A percentile compares a stretch with the other conserved stretches of the same genome.
Evolutionary conservation across 164 flowering plant species (phyloP).

Genomic region (Annona cherimola): DNA sequence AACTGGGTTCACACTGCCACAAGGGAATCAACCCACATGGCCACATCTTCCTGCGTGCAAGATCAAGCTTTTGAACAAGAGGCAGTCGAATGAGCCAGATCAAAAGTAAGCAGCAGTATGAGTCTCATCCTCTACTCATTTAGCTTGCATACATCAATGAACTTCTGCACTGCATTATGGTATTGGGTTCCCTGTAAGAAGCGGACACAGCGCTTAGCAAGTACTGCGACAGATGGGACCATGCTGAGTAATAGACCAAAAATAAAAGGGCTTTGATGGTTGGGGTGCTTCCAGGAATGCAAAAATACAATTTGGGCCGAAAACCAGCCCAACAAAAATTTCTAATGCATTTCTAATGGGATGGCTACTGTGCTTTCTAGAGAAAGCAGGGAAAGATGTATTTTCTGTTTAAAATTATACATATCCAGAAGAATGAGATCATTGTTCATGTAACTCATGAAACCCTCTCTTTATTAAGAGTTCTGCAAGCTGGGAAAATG

Average conservation of each 20-base stretch:
- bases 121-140: conserved; percentile 22
- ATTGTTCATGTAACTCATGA: no score
- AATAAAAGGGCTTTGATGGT: background rate
- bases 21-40: no score
- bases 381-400: no score
- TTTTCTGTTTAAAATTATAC: no score
- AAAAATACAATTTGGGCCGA: background rate
- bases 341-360: no score
- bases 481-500: no score
- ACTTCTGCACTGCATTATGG: conserved; percentile 92
- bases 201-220: background rate
- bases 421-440: no score
- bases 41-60: no score
- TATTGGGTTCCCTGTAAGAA: conserved; percentile 87
- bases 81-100: background rate
- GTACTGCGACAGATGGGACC: background rate
- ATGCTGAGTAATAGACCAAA: background rate
- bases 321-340: background rate
- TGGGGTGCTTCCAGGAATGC: background rate
- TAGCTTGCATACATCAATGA: conserved; percentile 74
- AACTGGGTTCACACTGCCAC: no score
- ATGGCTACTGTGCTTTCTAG: no score
- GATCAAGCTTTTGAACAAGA: no score
- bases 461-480: background rate
- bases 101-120: no score